Base-by-base conservation (phyloP, 2,329 filamentous ascomycete genomes). In the Metarhizium guizhouense region DNA sequence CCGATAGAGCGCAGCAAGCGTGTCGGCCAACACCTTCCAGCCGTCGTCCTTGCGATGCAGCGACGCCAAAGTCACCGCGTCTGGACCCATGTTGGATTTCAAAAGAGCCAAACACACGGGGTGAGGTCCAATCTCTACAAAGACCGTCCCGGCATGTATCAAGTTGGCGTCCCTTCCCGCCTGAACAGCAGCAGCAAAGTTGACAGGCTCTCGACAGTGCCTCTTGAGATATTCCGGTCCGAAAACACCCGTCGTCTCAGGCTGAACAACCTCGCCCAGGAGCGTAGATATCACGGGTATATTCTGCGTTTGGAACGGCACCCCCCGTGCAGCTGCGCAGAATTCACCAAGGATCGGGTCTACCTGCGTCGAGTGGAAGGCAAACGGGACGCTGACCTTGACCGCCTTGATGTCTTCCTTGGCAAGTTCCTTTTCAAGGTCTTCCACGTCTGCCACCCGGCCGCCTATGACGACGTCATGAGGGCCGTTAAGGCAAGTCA, bases 401-500 rank as follows among this genome's bases (percentile, higher is more conserved):
- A n/a, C 16, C n/a, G 40, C 16, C 40, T 43, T 43, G 40, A 36
- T 36, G 25, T 36, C 34, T 13, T 8, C 1, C 1, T 13, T 36
- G 34, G 8, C 7, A 13, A 8, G 13, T 8, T 36, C 8, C 34
- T 2, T 13, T 13, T 36, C 34, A 13, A 13, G 34, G 4, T 36
- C 34, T 13, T 36, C 34, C 8, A 36, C 34, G 13, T 36, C 8
- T 8, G 7, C 34, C 6, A 8, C 34, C 5, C 34, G 34, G 34
- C 34, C 34, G 7, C 8, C 34, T 10, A 36, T 8, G 13, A 36
- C 34, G 13, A 13, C 13, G 8, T 36, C 8, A 3, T 36, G 8
- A 4, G 34, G 34, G 7, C 8, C 13, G 13, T 36, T 36, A 3
- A 36, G 7, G 34, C 34, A 36, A 8, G 34, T 13, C 74, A 25